phyloP scores from a whole-genome alignment of 2,329 filamentous ascomycete species.

The Leptographium lundbergii region DNA sequence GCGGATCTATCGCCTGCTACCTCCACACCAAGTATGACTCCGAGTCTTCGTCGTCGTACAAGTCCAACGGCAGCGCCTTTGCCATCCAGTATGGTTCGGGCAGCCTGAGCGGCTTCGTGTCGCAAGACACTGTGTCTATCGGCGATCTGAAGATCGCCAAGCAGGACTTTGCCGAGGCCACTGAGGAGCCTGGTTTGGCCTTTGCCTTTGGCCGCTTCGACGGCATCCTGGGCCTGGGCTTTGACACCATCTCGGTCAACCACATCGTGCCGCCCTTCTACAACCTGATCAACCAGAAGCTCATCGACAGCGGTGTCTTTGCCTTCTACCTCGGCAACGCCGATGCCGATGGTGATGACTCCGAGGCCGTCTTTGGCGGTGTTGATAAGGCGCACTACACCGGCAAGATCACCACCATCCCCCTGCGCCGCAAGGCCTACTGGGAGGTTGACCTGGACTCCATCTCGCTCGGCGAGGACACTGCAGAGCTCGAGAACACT shows the following conservation, averaged over 20 bases:
- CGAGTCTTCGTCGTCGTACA: slow-evolving; percentile 74
- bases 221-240: slow-evolving; percentile 89
- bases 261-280: slow-evolving; percentile 91
- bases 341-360: slow-evolving; percentile 55
- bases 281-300: slow-evolving; percentile 80
- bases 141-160: slow-evolving; percentile 79
- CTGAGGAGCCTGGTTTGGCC: slow-evolving; percentile 85
- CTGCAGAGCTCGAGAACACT: slow-evolving; percentile 82
- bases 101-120: slow-evolving; percentile 85
- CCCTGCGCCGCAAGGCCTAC: slow-evolving; percentile 95
- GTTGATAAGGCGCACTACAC: slow-evolving; percentile 68
- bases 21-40: slow-evolving; percentile 96
- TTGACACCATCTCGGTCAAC: slow-evolving; percentile 95
- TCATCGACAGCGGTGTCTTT: slow-evolving; percentile 87
- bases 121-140: slow-evolving; percentile 73
- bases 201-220: slow-evolving; percentile 98
- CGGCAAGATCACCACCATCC: slow-evolving; percentile 85
- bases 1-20: slow-evolving; percentile 94
- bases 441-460: slow-evolving; percentile 97
- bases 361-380: slow-evolving; percentile 83
- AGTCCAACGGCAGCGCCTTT: slow-evolving; percentile 86
- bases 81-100: slow-evolving; percentile 94
- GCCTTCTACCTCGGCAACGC: slow-evolving; percentile 86
- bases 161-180: slow-evolving; percentile 94
- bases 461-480: slow-evolving; percentile 76